These are phyloP conservation scores for Cenchrus americanus DNA, from an alignment of 176 grass and related monocot species.

Conservation along the genomic window DNA sequence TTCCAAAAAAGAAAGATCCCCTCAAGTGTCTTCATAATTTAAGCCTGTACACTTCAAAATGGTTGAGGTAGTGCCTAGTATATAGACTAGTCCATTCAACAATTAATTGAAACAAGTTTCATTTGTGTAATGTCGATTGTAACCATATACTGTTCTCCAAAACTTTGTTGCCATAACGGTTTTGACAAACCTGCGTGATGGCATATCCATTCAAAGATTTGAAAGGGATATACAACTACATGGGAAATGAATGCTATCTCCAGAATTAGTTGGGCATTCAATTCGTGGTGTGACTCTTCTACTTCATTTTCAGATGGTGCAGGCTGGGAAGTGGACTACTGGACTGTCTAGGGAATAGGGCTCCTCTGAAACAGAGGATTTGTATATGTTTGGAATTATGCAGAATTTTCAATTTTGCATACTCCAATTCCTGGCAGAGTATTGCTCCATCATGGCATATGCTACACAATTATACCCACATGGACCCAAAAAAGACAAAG, in stretches of 20 bases:
- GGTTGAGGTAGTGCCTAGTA: not conserved
- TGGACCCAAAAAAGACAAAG: not conserved
- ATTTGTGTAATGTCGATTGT: not conserved
- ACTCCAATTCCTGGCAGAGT: not conserved
- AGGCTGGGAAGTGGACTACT: not conserved
- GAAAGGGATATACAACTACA: constrained; percentile 33
- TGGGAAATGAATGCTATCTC: constrained; percentile 16
- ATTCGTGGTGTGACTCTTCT: constrained; percentile 24
- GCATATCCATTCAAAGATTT: constrained; percentile 8
- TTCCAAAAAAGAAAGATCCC: not conserved
- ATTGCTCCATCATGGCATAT: not conserved
- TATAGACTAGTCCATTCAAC: not conserved
- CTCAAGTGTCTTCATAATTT: not conserved
- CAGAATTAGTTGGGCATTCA: constrained; percentile 52
- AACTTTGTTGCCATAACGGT: not conserved
- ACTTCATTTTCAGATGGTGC: not conserved
- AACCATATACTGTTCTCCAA: not conserved
- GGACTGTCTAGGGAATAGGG: constrained; percentile 4
- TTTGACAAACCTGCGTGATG: constrained; percentile 11
- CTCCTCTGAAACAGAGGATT: not conserved
- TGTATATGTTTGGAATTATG: not conserved
- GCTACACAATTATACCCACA: not conserved
- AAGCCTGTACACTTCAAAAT: not conserved
- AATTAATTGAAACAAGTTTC: constrained; percentile 21
- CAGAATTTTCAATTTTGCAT: not conserved